These are phyloP conservation scores for Takakia lepidozioides DNA, from an alignment of 225 moss, liverwort and hornwort species.

Conservation along the genomic window DNA sequence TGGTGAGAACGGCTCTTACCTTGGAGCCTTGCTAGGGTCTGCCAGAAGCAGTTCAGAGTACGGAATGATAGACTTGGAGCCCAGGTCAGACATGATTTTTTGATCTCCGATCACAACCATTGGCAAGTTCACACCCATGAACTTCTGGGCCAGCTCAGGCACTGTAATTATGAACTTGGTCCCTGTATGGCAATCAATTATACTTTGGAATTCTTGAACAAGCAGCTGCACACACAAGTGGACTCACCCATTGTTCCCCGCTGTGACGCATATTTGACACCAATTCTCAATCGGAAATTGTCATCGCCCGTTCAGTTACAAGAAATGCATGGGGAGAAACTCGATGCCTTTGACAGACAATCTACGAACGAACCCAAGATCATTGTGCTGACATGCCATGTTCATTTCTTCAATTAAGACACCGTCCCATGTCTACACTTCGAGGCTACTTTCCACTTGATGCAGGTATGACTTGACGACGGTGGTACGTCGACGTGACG, in stretches of 20 bases:
- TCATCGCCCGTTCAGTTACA: no score
- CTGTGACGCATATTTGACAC: background rate
- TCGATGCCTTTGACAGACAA: background rate
- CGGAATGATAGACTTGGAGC: conserved; percentile 14
- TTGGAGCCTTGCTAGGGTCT: conserved; percentile 23
- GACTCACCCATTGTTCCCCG: background rate
- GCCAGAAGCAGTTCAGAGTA: conserved; percentile 36
- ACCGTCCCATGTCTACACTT: background rate
- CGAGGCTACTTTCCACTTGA: background rate
- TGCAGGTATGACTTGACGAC: no score
- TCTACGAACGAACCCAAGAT: background rate
- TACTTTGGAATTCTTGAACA: no score
- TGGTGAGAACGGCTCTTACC: conserved; percentile 10
- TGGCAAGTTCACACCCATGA: conserved; percentile 27
- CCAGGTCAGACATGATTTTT: conserved; percentile 17
- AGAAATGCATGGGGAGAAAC: no score
- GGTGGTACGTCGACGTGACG: no score
- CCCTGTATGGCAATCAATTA: no score
- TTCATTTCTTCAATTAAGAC: no score
- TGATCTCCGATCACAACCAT: conserved; percentile 33
- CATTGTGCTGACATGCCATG: no score
- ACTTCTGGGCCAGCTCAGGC: conserved; percentile 20
- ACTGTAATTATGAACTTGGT: conserved; percentile 39
- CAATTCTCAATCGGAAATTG: no score
- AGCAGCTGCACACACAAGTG: background rate